These are phyloP conservation scores for Heracleum sosnowskyi DNA, from an alignment of 129 eudicot species.

Conservation along the genomic window DNA sequence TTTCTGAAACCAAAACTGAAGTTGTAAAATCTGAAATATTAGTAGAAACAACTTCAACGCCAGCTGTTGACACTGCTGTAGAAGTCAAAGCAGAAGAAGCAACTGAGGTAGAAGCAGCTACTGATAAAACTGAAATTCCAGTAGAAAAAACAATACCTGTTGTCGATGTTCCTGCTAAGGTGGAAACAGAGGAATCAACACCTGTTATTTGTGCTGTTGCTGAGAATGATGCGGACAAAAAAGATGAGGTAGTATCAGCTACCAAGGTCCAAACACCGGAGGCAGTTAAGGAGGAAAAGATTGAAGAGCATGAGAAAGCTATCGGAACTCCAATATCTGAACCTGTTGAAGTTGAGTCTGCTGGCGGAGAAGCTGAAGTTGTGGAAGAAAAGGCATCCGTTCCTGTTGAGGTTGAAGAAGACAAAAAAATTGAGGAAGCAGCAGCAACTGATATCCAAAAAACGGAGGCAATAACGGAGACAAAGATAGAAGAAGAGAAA, in stretches of 20 bases:
- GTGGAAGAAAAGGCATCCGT: not conserved
- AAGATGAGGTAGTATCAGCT: conserved; percentile 7
- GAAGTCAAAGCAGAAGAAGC: not conserved
- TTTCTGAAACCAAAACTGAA: not conserved
- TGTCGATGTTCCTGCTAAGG: conserved; percentile 8
- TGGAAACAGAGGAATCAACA: not conserved
- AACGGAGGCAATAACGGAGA: conserved; percentile 1
- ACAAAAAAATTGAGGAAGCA: not conserved
- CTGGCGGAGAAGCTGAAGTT: not conserved
- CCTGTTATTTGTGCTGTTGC: not conserved
- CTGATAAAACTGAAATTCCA: not conserved
- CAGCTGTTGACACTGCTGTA: not conserved
- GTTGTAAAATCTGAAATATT: not conserved
- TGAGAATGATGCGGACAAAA: not conserved
- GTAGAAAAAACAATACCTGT: not conserved
- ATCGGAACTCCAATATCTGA: not conserved
- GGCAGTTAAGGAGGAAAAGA: conserved; percentile 4
- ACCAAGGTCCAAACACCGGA: not conserved
- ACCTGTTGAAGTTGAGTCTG: not conserved
- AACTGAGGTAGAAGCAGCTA: not conserved
- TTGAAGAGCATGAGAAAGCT: not conserved
- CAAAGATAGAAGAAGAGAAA: conserved; percentile 4
- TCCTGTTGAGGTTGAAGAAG: conserved; percentile 1
- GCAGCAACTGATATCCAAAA: not conserved
- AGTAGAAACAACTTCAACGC: not conserved